These are phyloP conservation scores for Lyophyllum atratum DNA, from an alignment of 768 basidiomycete genomes.

Conservation along the genomic window DNA sequence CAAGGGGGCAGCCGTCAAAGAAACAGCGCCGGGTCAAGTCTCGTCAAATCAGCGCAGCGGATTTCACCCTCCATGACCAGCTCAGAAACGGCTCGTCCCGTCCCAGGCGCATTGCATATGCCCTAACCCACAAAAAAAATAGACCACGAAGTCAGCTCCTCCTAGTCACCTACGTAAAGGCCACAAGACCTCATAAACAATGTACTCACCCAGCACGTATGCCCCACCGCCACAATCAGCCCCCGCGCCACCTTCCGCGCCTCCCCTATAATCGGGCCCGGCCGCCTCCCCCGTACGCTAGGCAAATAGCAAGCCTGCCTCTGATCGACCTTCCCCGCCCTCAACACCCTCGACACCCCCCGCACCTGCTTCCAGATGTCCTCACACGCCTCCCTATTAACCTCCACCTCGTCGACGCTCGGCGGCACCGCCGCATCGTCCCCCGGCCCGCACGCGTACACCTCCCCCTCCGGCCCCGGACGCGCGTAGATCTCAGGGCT, in stretches of 20 bases:
- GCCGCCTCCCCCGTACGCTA: constrained; percentile 49
- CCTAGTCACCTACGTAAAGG: background rate
- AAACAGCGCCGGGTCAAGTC: constrained; percentile 43
- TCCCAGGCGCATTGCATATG: constrained; percentile 83
- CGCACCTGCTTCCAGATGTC: constrained; percentile 55
- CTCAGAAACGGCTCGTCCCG: constrained; percentile 72
- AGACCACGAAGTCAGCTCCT: background rate
- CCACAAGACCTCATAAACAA: background rate
- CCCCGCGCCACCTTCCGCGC: constrained; percentile 57
- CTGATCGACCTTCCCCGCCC: constrained; percentile 50
- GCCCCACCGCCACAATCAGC: constrained; percentile 73
- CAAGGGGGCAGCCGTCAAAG: constrained; percentile 21
- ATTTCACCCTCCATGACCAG: constrained; percentile 69
- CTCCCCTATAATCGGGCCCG: constrained; percentile 72
- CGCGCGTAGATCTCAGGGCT: constrained; percentile 76
- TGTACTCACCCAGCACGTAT: constrained; percentile 74
- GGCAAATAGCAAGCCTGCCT: constrained; percentile 82
- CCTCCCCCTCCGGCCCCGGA: constrained; percentile 65
- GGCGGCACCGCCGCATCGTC: constrained; percentile 71
- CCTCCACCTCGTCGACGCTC: constrained; percentile 70
- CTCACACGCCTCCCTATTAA: constrained; percentile 59
- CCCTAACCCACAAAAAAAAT: constrained; percentile 46
- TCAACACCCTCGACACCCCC: constrained; percentile 60
- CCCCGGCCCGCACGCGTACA: constrained; percentile 80
- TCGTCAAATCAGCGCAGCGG: constrained; percentile 53